phyloP scores from a whole-genome alignment of 352 stramenopile species.

The Globisporangium orthogonon region DNA sequence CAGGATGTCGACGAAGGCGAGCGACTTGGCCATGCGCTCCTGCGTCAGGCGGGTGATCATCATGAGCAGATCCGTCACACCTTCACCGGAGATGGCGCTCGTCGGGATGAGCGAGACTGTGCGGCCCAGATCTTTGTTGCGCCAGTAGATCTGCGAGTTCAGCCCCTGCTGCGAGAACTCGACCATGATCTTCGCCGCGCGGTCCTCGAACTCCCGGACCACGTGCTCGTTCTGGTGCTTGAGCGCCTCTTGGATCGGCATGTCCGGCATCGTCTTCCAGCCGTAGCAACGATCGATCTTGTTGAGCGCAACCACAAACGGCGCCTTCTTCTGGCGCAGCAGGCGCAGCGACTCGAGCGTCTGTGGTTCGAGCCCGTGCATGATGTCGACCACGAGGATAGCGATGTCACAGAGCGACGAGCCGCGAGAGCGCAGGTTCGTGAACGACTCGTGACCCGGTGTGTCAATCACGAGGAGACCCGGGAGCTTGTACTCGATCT shows the following conservation, averaged over 20 bases:
- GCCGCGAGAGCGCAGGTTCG: constrained; percentile 96
- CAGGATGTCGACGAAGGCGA: constrained; percentile 88
- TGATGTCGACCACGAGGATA: constrained; percentile 99
- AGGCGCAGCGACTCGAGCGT: constrained; percentile 99
- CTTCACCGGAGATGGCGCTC: constrained; percentile 97
- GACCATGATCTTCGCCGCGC: constrained; percentile 90
- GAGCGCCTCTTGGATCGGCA: constrained; percentile 90
- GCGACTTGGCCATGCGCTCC: constrained; percentile 88
- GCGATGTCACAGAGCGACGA: constrained; percentile 98
- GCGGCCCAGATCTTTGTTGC: constrained; percentile 95
- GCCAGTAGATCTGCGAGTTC: constrained; percentile 99
- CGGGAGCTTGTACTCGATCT: constrained; percentile 87
- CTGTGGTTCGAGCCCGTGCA: constrained; percentile 99
- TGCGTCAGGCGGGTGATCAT: constrained; percentile 96
- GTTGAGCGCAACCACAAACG: constrained; percentile 99
- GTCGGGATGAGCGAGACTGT: constrained; percentile 98
- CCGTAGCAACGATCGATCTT: constrained; percentile 99
- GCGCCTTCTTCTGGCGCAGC: constrained; percentile 92
- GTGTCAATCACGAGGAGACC: constrained; percentile 98
- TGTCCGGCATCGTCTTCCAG: constrained; percentile 96
- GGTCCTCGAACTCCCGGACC: constrained; percentile 94
- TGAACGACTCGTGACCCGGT: constrained; percentile 99
- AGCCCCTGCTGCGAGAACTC: constrained; percentile 96
- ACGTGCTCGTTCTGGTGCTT: constrained; percentile 92
- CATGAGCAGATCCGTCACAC: constrained; percentile 97